Conservation (phyloP, 305 asterid species). For the Withania somnifera region DNA sequence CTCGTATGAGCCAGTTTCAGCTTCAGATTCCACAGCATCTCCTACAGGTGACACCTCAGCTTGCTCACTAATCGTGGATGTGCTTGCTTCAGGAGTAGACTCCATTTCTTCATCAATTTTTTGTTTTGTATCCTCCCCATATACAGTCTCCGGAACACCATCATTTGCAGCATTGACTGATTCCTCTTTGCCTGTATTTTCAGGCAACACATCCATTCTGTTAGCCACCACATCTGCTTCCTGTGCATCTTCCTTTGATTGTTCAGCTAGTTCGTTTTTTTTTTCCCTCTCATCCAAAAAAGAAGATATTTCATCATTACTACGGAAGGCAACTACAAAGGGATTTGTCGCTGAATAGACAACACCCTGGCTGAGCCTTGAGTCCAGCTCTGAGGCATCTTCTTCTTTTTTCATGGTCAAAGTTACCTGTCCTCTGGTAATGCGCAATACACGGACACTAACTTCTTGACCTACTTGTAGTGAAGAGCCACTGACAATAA, state of each 20-base stretch:
- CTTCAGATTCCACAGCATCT: conserved; percentile 18
- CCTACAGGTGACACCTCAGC: conserved; percentile 12
- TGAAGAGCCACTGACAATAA: conserved; percentile 61
- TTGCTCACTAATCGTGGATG: conserved; percentile 1
- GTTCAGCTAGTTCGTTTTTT: conserved; percentile 24
- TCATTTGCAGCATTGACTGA: not conserved
- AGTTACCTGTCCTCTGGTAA: conserved; percentile 68
- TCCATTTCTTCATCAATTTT: conserved; percentile 10
- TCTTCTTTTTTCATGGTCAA: conserved; percentile 91
- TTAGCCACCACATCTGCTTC: conserved; percentile 8
- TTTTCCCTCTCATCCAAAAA: conserved; percentile 59
- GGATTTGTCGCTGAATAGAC: conserved; percentile 78
- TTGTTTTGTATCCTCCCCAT: conserved; percentile 2
- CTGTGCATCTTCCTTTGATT: conserved; percentile 15
- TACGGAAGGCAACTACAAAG: conserved; percentile 68
- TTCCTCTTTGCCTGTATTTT: conserved; percentile 6
- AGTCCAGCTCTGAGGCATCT: conserved; percentile 41
- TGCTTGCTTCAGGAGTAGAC: conserved; percentile 10
- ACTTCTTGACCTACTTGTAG: conserved; percentile 79
- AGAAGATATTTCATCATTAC: conserved; percentile 48
- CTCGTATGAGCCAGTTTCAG: conserved; percentile 19
- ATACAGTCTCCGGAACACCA: conserved; percentile 9
- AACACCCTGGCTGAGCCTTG: conserved; percentile 43
- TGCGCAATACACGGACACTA: conserved; percentile 82
- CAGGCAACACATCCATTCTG: conserved; percentile 8